Conservation (phyloP, 768 basidiomycete genomes). For the Macrolepiota dolichaula region DNA sequence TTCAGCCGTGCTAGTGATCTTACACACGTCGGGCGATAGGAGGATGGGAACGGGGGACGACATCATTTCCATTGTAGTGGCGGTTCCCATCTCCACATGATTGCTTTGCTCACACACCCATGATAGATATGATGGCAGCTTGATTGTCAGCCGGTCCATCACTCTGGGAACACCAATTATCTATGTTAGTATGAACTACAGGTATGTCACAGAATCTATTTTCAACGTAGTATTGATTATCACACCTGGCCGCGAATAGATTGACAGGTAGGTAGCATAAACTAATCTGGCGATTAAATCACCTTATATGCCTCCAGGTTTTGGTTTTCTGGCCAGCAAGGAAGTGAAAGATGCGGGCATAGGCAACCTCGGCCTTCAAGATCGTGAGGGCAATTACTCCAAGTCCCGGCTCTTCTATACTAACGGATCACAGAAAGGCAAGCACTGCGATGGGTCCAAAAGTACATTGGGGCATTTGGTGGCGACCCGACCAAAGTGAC, state of each 20-base stretch:
- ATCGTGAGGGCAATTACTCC: slow-evolving; percentile 35
- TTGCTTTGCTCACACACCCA: neutral
- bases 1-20: neutral
- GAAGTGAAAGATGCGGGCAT: slow-evolving; percentile 42
- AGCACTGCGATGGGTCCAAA: slow-evolving; percentile 59
- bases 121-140: slow-evolving; percentile 37
- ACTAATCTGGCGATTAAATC: neutral
- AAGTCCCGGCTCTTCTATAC: neutral
- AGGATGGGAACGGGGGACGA: slow-evolving; percentile 24
- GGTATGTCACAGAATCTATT: slow-evolving; percentile 14
- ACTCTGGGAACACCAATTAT: slow-evolving; percentile 38
- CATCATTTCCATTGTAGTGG: slow-evolving; percentile 9
- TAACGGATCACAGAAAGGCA: slow-evolving; percentile 36
- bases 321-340: slow-evolving; percentile 42
- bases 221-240: neutral
- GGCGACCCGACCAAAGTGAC: slow-evolving; percentile 55
- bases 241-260: neutral
- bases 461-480: slow-evolving; percentile 57
- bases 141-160: slow-evolving; percentile 41
- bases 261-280: neutral
- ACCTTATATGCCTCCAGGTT: slow-evolving; percentile 8
- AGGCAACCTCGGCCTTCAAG: slow-evolving; percentile 57
- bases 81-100: neutral
- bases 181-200: slow-evolving; percentile 47
- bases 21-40: slow-evolving; percentile 9